Base-by-base conservation (phyloP, 768 basidiomycete species). In the Podaxis sp. region DNA sequence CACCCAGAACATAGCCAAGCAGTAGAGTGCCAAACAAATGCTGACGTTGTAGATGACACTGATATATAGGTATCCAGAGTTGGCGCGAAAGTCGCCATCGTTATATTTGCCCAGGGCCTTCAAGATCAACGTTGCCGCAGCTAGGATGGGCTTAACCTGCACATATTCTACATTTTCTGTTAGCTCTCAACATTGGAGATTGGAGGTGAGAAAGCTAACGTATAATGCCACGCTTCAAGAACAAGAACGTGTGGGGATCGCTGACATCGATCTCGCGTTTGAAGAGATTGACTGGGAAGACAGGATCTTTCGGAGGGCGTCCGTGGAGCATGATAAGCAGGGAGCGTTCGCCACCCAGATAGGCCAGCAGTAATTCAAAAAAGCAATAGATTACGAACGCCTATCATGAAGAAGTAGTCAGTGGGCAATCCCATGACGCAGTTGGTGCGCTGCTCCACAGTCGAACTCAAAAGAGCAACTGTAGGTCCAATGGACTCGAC, bases 1-100 rank as follows among this genome's bases (percentile, higher is more conserved):
- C 60, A 96, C 84, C 97, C 97, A 99, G 75, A 99, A 98, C 77
- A 97, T 89, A 0, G 95, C 97, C 44, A 99, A 83, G 69, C 96
- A 98, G 79, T 95, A 96, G 24, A 96, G 75, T 33, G 84, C 84
- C 51, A 92, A 78, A 74, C 87, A 90, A 52, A 95, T 95, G 69
- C 89, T 92, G 58, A 81, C 72, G 79, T 94, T 93, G 79, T 90
- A 96, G 58, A 96, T 77, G 67, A 96, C 82, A 69, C 87, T 92
- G 74, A 96, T 82, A 71, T 96, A 98, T 61, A 96, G 84, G 71
- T 96, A 99, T 17, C 96, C 96, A 0, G 95, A 93, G 65, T 87
- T 84, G 30, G 87, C 84, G 30, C 88, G 85, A 68, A 99, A 88
- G 70, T 89, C 83, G 57, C 96, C 96, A 74, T 98, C 96, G 68